These are phyloP conservation scores for Lolium multiflorum DNA, from an alignment of 176 grass and related monocot genomes.

Conservation along the genomic window DNA sequence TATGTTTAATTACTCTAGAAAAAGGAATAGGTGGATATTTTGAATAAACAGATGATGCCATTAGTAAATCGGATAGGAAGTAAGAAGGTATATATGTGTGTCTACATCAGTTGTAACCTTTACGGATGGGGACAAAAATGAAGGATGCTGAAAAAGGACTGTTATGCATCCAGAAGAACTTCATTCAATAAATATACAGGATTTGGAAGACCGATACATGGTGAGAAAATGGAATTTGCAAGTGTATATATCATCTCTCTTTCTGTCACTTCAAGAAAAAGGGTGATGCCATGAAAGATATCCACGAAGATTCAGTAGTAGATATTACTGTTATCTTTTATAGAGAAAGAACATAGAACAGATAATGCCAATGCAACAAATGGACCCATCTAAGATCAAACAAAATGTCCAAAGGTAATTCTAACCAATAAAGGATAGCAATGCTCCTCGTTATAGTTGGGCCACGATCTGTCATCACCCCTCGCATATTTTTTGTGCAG, in stretches of 20 bases:
- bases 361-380: slow-evolving; percentile 23
- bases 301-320: not conserved
- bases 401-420: slow-evolving; percentile 21
- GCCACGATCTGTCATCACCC: slow-evolving; percentile 66
- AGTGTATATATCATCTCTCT: not conserved
- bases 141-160: slow-evolving; percentile 22
- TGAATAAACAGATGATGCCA: not conserved
- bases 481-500: slow-evolving; percentile 63
- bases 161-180: slow-evolving; percentile 21
- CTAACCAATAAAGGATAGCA: slow-evolving; percentile 87
- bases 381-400: slow-evolving; percentile 33
- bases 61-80: slow-evolving; percentile 8
- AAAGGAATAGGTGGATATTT: not conserved
- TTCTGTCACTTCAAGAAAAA: not conserved
- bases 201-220: not conserved
- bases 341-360: not conserved
- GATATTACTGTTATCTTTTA: not conserved
- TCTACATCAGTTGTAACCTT: not conserved
- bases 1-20: slow-evolving; percentile 9
- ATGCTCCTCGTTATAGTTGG: slow-evolving; percentile 78
- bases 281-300: not conserved
- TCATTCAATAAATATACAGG: not conserved
- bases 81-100: slow-evolving; percentile 3
- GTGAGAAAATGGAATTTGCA: not conserved
- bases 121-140: slow-evolving; percentile 12